Evolutionary conservation across 768 basidiomycete species (phyloP).

Genomic region (Lactifluus hygrophoroides): DNA sequence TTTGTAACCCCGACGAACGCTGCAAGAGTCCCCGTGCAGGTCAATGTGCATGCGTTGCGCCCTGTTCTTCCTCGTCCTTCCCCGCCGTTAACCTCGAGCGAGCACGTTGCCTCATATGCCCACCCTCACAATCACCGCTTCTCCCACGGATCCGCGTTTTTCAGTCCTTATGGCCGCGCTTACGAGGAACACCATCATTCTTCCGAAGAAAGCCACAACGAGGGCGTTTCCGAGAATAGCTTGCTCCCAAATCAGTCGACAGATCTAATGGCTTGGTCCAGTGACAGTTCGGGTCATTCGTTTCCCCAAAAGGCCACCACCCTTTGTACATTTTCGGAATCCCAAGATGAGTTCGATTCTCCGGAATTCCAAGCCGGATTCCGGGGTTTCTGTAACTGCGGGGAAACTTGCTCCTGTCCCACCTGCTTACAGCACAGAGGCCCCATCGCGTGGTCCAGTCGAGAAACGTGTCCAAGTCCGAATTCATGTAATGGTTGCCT

Average conservation of each 20-base stretch:
- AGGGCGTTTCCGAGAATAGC: slow-evolving; percentile 8
- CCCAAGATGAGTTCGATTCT: slow-evolving; percentile 9
- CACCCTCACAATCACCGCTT: slow-evolving; percentile 34
- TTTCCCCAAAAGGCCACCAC: slow-evolving; percentile 2
- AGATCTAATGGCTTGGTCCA: slow-evolving; percentile 16
- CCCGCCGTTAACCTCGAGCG: slow-evolving; percentile 28
- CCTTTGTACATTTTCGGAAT: slow-evolving; percentile 1
- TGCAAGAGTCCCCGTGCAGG: not conserved
- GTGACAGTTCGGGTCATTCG: slow-evolving; percentile 9
- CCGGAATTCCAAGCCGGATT: slow-evolving; percentile 12
- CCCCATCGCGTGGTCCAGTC: slow-evolving; percentile 14
- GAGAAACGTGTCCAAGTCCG: slow-evolving; percentile 13
- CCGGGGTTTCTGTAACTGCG: slow-evolving; percentile 17
- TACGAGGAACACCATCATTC: slow-evolving; percentile 42
- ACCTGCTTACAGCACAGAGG: slow-evolving; percentile 19
- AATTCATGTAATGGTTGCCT: slow-evolving; percentile 14
- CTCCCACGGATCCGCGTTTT: slow-evolving; percentile 41
- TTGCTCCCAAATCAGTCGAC: not conserved
- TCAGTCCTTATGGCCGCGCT: slow-evolving; percentile 62
- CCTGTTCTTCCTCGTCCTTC: slow-evolving; percentile 61
- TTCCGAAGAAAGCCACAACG: slow-evolving; percentile 22
- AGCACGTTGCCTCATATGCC: slow-evolving; percentile 31
- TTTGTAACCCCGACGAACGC: slow-evolving; percentile 18
- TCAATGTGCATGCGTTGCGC: slow-evolving; percentile 33
- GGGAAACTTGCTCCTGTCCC: slow-evolving; percentile 16